These are phyloP conservation scores for Chalciporus pseudorubinellus DNA, from an alignment of 768 basidiomycete species.

Conservation along the genomic window DNA sequence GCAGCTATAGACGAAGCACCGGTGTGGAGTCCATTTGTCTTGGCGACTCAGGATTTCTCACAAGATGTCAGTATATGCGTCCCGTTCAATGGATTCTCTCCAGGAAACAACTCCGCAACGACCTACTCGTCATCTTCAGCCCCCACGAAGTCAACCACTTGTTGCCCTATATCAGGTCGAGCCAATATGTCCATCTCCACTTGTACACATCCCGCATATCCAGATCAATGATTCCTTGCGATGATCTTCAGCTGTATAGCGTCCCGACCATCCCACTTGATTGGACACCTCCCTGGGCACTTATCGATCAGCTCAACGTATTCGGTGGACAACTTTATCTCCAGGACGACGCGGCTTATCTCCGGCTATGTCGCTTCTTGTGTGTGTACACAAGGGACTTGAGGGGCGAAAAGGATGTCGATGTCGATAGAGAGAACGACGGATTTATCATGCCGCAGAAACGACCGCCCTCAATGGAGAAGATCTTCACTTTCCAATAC, in stretches of 20 bases:
- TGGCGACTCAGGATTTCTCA: slow-evolving; percentile 18
- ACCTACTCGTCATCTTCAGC: slow-evolving; percentile 39
- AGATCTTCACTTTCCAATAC: slow-evolving; percentile 28
- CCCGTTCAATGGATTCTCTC: slow-evolving; percentile 32
- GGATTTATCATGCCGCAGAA: slow-evolving; percentile 22
- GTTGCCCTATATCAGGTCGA: slow-evolving; percentile 35
- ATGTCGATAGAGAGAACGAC: slow-evolving; percentile 5
- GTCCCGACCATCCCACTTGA: slow-evolving; percentile 1
- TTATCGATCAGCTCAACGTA: slow-evolving; percentile 27
- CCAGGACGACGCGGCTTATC: slow-evolving; percentile 26
- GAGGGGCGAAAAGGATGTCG: slow-evolving; percentile 1
- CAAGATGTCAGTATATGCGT: slow-evolving; percentile 20
- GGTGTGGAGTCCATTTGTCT: slow-evolving; percentile 17
- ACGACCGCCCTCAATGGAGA: slow-evolving; percentile 8
- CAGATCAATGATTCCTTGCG: slow-evolving; percentile 35
- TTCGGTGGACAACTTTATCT: slow-evolving; percentile 36
- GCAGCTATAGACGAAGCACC: slow-evolving; percentile 15
- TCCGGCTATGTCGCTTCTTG: slow-evolving; percentile 26
- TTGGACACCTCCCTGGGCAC: not conserved
- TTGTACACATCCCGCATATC: slow-evolving; percentile 41
- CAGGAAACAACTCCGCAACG: not conserved
- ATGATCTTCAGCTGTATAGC: slow-evolving; percentile 26
- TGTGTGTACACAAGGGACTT: slow-evolving; percentile 23
- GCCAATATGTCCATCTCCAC: slow-evolving; percentile 37
- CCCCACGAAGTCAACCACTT: slow-evolving; percentile 39